Evolutionary conservation across 2,329 filamentous ascomycete genomes (phyloP), one percentile per base, ranked within the genome.

Genomic region (Davidsoniella australis): DNA sequence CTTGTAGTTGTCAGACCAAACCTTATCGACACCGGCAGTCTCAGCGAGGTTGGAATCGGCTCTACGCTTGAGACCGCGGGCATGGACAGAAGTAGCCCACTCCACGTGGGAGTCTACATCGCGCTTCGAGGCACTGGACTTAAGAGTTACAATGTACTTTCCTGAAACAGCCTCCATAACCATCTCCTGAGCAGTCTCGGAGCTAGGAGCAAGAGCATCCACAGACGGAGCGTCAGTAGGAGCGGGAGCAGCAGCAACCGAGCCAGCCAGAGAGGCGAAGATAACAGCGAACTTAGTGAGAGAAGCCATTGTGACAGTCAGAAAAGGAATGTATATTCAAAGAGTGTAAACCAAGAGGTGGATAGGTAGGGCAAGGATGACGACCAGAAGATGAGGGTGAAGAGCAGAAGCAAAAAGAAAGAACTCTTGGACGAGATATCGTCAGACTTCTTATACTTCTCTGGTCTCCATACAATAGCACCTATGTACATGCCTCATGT

Each of bases 101-200:
- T 52, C 47, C 3, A 66, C 29, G 48, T 67, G 64, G 24, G 54
- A 52, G 10, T 62, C 60, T 26, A 67, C 54, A n/a, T 60, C 56
- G 0, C 57, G 53, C n/a, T 58, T 52, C 12, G 55, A 54, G 41
- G 63, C 55, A 23, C 60, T 58, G 9, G 62, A 58, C 57, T 68
- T 67, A 20, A 71, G 55, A 29, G 67, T 70, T 57, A 71, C 57
- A 50, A 71, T 70, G 57, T 68, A 70, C 55, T 64, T 67, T 55
- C 61, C 62, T 45, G 63, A 56, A 39, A 54, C 37, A 23, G 20
- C 37, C 17, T 39, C 37, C 37, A 8, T 5, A 23, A 23, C 5
- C 20, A 23, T 5, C 5, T 23, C 4, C 20, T 23, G 20, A 23
- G 20, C 20, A 18, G 24, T 46, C 43, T 46, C 38, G 37, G 42